Conservation (phyloP, 2,329 filamentous ascomycete species). For the Sarocladium oryzae region DNA sequence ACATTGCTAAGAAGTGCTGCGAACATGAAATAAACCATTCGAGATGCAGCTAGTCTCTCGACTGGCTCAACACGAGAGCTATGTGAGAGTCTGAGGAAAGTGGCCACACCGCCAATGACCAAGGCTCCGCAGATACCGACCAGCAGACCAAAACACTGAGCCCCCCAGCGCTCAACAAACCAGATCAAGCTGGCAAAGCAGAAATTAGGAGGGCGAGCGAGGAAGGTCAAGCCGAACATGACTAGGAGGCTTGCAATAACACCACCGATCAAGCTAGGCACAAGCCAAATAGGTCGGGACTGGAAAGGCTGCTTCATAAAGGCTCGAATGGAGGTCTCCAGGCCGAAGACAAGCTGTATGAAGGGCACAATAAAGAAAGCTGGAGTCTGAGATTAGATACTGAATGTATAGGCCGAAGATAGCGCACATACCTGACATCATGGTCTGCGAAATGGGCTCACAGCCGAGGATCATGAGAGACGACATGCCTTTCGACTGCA, state of each 20-base stretch:
- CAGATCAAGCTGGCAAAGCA: slow-evolving; percentile 65
- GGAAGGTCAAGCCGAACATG: slow-evolving; percentile 47
- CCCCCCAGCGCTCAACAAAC: slow-evolving; percentile 57
- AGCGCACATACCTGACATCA: slow-evolving; percentile 49
- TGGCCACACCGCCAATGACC: slow-evolving; percentile 41
- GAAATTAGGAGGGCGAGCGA: slow-evolving; percentile 52
- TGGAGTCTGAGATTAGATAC: slow-evolving; percentile 22
- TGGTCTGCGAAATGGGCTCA: slow-evolving; percentile 46
- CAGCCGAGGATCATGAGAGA: slow-evolving; percentile 46
- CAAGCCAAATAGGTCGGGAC: slow-evolving; percentile 52
- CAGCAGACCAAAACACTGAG: slow-evolving; percentile 49
- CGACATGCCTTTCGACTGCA: slow-evolving; percentile 49
- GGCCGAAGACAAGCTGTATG: slow-evolving; percentile 57
- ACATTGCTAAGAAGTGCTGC: slow-evolving; percentile 53
- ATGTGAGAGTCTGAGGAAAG: slow-evolving; percentile 52
- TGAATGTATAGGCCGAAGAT: not conserved
- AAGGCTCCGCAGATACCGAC: slow-evolving; percentile 43
- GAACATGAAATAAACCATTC: slow-evolving; percentile 62
- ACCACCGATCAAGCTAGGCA: slow-evolving; percentile 45
- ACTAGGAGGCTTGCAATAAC: slow-evolving; percentile 42
- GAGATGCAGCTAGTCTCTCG: slow-evolving; percentile 57
- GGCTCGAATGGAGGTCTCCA: slow-evolving; percentile 54
- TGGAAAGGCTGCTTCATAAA: slow-evolving; percentile 50
- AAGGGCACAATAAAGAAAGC: slow-evolving; percentile 62
- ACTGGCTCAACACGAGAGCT: slow-evolving; percentile 48